Evolutionary conservation across 2,329 filamentous ascomycete species (phyloP).

Genomic region (Grosmannia serpens): DNA sequence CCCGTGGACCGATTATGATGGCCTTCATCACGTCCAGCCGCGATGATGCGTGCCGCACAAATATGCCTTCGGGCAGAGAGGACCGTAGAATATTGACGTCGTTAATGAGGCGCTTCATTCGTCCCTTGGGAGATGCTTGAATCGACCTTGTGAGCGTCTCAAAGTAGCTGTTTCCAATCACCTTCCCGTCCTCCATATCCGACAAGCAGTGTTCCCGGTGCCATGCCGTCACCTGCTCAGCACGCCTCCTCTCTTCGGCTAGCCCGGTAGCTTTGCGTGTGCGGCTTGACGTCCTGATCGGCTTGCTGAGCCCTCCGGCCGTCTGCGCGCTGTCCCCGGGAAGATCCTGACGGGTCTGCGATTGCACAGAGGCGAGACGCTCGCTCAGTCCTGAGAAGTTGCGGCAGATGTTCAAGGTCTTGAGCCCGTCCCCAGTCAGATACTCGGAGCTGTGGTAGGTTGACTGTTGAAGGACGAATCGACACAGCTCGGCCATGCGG

Average conservation of each 20-base stretch:
- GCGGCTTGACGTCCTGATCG: neutral
- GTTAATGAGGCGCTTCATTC: constrained; percentile 35
- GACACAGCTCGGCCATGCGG: constrained; percentile 20
- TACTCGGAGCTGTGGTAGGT: constrained; percentile 13
- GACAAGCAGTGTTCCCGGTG: constrained; percentile 23
- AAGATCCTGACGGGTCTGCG: neutral
- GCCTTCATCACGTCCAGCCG: constrained; percentile 38
- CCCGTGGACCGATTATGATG: constrained; percentile 35
- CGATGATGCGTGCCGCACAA: constrained; percentile 30
- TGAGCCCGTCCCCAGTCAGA: constrained; percentile 13
- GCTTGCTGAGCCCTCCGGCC: neutral
- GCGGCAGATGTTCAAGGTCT: constrained; percentile 22
- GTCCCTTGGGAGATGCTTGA: constrained; percentile 16
- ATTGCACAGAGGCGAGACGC: constrained; percentile 12
- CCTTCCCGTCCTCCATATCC: constrained; percentile 22
- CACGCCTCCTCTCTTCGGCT: neutral
- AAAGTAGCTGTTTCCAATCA: constrained; percentile 20
- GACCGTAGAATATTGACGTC: constrained; percentile 33
- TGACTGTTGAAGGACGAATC: constrained; percentile 19
- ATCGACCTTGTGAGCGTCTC: constrained; percentile 9
- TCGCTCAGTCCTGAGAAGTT: constrained; percentile 17
- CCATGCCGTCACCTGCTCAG: constrained; percentile 17
- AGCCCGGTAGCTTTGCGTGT: neutral
- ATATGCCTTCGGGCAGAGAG: constrained; percentile 38
- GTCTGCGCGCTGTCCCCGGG: neutral